phyloP scores from a whole-genome alignment of 2,329 filamentous ascomycete genomes.

The Colletotrichum caudatum region DNA sequence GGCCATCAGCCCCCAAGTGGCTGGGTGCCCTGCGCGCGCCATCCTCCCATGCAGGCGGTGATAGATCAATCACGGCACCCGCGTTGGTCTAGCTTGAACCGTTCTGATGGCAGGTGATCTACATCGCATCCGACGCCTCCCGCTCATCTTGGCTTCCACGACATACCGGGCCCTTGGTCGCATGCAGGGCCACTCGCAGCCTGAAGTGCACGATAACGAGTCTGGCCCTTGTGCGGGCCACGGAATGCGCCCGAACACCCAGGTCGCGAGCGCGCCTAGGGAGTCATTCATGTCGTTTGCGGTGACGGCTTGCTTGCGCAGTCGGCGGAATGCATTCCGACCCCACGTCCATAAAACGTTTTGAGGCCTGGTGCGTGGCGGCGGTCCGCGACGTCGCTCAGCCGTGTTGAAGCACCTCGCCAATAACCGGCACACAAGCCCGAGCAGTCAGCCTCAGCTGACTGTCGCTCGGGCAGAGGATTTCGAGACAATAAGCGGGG shows the following conservation, averaged over 20 bases:
- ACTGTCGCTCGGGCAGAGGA: neutral
- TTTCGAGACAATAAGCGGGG: too few species aligned
- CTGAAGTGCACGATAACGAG: neutral
- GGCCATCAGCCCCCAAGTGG: constrained; percentile 13
- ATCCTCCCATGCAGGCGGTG: constrained; percentile 8
- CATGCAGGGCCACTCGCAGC: neutral
- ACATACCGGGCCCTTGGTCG: neutral
- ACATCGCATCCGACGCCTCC: neutral
- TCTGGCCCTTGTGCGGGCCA: too few species aligned
- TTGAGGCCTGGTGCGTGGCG: neutral
- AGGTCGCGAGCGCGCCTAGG: too few species aligned
- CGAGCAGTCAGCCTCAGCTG: neutral
- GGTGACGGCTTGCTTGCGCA: neutral
- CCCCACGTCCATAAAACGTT: neutral
- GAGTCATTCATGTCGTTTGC: too few species aligned
- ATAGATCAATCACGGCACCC: neutral
- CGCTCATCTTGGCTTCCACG: neutral
- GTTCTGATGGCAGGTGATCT: neutral
- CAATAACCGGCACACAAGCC: neutral
- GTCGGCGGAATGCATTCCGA: neutral
- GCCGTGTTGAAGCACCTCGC: too few species aligned
- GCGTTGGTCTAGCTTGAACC: neutral
- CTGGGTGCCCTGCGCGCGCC: neutral
- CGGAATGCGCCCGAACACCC: too few species aligned
- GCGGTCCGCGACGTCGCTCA: too few species aligned